Conservation (phyloP, 306 rosid genomes). For the Coriaria nepalensis region DNA sequence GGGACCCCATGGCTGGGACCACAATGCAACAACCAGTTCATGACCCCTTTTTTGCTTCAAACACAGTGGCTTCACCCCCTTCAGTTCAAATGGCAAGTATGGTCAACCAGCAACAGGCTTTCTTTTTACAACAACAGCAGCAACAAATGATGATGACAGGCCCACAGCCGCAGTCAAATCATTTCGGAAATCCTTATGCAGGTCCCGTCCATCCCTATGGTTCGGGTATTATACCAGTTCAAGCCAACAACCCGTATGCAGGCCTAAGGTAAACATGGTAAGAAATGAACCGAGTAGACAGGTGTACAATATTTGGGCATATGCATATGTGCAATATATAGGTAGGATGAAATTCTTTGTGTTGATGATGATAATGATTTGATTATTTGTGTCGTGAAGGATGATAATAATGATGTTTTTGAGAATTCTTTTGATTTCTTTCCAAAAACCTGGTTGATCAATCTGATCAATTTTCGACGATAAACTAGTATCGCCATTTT, state of each 20-base stretch:
- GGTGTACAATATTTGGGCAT: constrained; percentile 52
- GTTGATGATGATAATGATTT: constrained; percentile 43
- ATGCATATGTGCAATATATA: constrained; percentile 54
- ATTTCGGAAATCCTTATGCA: constrained; percentile 76
- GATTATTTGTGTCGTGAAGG: constrained; percentile 42
- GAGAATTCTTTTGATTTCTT: constrained; percentile 26
- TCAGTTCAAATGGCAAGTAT: constrained; percentile 84
- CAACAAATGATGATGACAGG: constrained; percentile 75
- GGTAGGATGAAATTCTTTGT: constrained; percentile 89
- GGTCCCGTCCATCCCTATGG: constrained; percentile 55
- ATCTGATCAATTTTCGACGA: constrained; percentile 29
- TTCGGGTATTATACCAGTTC: constrained; percentile 74
- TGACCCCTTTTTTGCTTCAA: constrained; percentile 74
- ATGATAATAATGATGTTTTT: constrained; percentile 32
- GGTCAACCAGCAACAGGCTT: constrained; percentile 86
- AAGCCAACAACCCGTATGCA: constrained; percentile 71
- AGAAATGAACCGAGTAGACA: constrained; percentile 22
- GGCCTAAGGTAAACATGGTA: constrained; percentile 52
- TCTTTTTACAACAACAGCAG: constrained; percentile 65
- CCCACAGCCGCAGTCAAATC: constrained; percentile 55
- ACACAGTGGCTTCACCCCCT: constrained; percentile 57
- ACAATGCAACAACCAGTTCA: constrained; percentile 59
- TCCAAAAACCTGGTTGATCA: constrained; percentile 27
- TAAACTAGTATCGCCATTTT: constrained; percentile 5
- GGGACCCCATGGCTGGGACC: constrained; percentile 55